Percentiles rank a stretch among this genome's conserved stretches.
Evolutionary conservation across 805 yeast species (phyloP).

Genomic region (Cyberlindnera meyerae): DNA sequence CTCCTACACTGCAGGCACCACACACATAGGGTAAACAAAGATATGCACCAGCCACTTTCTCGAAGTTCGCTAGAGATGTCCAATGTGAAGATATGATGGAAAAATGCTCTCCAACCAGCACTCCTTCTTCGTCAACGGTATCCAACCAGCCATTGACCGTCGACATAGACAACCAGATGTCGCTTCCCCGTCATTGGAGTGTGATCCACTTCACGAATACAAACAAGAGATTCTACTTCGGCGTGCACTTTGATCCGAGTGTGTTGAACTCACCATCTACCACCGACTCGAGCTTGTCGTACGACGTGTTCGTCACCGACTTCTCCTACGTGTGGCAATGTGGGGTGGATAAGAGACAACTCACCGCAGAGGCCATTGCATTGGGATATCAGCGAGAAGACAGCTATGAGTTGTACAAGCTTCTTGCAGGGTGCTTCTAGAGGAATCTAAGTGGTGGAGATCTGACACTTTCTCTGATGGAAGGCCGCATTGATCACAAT

Average conservation of each 20-base stretch:
- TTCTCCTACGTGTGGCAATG: slow-evolving; percentile 22
- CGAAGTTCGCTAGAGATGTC: too few relatives aligned
- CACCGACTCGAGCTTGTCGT: too few relatives aligned
- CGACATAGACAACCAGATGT: neutral
- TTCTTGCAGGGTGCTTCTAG: slow-evolving; percentile 13
- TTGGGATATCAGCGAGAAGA: slow-evolving; percentile 17
- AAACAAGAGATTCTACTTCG: slow-evolving; percentile 15
- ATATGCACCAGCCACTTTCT: slow-evolving; percentile 4
- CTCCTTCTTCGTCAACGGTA: too few relatives aligned
- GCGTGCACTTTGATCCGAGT: slow-evolving; percentile 15
- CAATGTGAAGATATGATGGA: too few relatives aligned
- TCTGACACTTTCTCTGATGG: slow-evolving; percentile 6
- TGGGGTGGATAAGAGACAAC: slow-evolving; percentile 15
- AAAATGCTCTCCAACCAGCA: too few relatives aligned
- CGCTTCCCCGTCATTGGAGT: slow-evolving; percentile 21
- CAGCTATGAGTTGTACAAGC: slow-evolving; percentile 8
- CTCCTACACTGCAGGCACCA: neutral
- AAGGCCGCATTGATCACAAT: slow-evolving; percentile 15
- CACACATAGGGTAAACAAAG: too few relatives aligned
- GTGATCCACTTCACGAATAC: slow-evolving; percentile 12
- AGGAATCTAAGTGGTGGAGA: slow-evolving; percentile 12
- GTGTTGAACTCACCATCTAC: neutral
- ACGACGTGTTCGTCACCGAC: slow-evolving; percentile 19
- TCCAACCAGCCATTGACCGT: too few relatives aligned
- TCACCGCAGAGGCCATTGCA: slow-evolving; percentile 14